phyloP scores from a whole-genome alignment of 108 stramenopile species.

The Nannochloropsis oceanica region DNA sequence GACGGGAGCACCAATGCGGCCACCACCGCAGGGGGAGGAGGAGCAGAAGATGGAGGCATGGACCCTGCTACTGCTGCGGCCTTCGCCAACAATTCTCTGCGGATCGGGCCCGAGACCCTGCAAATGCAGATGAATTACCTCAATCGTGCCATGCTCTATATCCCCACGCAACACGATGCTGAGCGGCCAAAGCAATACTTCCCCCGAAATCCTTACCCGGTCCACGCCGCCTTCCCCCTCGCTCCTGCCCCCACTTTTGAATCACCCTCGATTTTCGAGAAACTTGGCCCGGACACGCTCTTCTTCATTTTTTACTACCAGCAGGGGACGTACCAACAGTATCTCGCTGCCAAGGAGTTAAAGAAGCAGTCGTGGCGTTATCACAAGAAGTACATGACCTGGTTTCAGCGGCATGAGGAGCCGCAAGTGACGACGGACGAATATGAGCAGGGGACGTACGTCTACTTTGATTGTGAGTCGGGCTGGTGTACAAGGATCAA shows the following conservation, averaged over 20 bases:
- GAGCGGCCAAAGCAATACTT: conserved; percentile 51
- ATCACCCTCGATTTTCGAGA: conserved; percentile 81
- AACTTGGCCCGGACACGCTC: conserved; percentile 86
- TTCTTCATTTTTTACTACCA: conserved; percentile 98
- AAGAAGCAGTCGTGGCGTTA: conserved; percentile 97
- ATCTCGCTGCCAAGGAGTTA: conserved; percentile 88
- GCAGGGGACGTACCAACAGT: conserved; percentile 86
- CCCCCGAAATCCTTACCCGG: conserved; percentile 81
- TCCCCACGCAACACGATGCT: conserved; percentile 2
- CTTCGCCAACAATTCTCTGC: not conserved
- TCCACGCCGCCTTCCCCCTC: conserved; percentile 71
- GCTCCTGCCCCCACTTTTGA: conserved; percentile 68
- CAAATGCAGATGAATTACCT: not conserved
- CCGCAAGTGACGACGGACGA: conserved; percentile 89
- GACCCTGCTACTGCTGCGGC: not conserved
- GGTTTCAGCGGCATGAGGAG: conserved; percentile 97
- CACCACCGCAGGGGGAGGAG: not conserved
- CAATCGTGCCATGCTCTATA: not conserved
- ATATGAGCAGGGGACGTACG: conserved; percentile 97
- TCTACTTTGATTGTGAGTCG: conserved; percentile 98
- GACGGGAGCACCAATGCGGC: not conserved
- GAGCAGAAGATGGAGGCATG: not conserved
- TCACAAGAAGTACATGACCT: conserved; percentile 99
- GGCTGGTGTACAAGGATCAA: conserved; percentile 97
- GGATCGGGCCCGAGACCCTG: not conserved